Evolutionary conservation across 2,329 filamentous ascomycete genomes (phyloP).

Genomic region (Trichoderma lentiforme): DNA sequence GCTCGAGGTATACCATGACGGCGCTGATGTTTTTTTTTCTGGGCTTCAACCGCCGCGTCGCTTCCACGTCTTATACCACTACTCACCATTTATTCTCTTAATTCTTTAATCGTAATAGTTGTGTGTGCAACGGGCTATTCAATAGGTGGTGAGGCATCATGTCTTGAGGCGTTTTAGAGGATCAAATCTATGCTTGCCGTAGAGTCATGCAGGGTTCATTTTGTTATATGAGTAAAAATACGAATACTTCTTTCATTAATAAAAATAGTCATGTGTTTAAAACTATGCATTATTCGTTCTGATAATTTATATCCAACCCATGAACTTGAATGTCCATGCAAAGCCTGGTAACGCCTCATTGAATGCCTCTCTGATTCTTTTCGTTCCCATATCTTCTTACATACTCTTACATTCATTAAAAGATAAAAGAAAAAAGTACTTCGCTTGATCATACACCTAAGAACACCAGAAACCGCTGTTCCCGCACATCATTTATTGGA

Average conservation of each 20-base stretch:
- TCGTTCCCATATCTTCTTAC: background rate
- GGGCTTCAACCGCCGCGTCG: background rate
- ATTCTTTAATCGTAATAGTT: background rate
- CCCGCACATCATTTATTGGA: slow-evolving; percentile 1
- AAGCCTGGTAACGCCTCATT: background rate
- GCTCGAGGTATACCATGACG: background rate
- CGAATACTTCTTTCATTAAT: background rate
- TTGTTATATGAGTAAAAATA: background rate
- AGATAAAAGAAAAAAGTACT: background rate
- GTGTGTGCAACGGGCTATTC: background rate
- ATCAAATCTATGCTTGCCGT: background rate
- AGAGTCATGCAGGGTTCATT: background rate
- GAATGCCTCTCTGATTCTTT: background rate
- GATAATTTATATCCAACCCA: background rate
- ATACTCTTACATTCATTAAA: background rate
- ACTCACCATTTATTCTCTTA: background rate
- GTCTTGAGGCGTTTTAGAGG: background rate
- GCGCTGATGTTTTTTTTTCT: background rate
- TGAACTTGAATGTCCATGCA: background rate
- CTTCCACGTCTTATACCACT: background rate
- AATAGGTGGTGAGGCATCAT: background rate
- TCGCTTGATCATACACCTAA: background rate
- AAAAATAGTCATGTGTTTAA: background rate
- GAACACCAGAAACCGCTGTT: background rate
- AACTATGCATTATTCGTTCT: background rate